Evolutionary conservation across 176 grass and related monocot species (phyloP).

Genomic region (Oryza officinalis): DNA sequence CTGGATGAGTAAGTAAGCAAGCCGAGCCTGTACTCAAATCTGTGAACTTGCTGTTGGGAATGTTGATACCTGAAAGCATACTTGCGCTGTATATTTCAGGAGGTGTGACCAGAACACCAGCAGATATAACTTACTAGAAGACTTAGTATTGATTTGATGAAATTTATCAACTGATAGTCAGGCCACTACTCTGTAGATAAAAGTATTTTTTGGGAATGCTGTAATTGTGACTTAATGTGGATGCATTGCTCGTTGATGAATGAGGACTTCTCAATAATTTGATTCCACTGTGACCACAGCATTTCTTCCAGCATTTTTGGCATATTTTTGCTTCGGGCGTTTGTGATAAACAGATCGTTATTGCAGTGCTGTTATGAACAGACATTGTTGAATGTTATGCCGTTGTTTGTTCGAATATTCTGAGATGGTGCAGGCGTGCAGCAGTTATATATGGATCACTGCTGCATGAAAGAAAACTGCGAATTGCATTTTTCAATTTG

Average conservation of each 20-base stretch:
- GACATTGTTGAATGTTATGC: neutral
- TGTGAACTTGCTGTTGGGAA: neutral
- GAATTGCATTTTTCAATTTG: no score
- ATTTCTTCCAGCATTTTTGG: neutral
- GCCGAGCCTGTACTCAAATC: neutral
- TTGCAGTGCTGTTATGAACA: neutral
- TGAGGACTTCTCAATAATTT: slow-evolving; percentile 5
- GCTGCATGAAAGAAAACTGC: no score
- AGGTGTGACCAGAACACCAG: neutral
- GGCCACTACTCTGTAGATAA: slow-evolving; percentile 27
- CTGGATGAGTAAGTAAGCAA: slow-evolving; percentile 31
- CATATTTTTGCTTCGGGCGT: neutral
- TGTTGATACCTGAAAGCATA: slow-evolving; percentile 10
- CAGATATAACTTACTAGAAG: slow-evolving; percentile 6
- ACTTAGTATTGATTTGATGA: slow-evolving; percentile 5
- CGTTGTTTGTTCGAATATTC: no score
- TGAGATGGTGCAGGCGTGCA: no score
- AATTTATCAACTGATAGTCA: slow-evolving; percentile 9
- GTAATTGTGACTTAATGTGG: slow-evolving; percentile 24
- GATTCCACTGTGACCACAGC: neutral
- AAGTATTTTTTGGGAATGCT: neutral
- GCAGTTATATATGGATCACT: neutral
- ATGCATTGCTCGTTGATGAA: slow-evolving; percentile 19
- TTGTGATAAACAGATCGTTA: neutral
- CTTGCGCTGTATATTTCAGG: slow-evolving; percentile 35